Evolutionary conservation across 768 basidiomycete species (phyloP).

Genomic region (Suillus placidus): DNA sequence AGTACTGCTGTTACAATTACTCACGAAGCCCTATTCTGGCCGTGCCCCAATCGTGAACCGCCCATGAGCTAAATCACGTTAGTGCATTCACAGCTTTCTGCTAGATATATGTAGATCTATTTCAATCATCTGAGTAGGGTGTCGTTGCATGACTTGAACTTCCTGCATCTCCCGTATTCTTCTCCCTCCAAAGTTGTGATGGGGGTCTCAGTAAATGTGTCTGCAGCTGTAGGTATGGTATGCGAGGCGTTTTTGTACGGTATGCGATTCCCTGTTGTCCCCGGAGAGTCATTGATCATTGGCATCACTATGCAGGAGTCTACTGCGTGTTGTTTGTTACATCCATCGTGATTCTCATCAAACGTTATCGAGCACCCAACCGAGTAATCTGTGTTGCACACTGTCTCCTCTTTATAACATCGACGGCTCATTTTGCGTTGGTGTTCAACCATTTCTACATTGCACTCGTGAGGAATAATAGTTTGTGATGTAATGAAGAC

Average conservation of each 20-base stretch:
- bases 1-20: no score
- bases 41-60: no score
- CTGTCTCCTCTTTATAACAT: slow-evolving; percentile 20
- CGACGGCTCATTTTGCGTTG: slow-evolving; percentile 21
- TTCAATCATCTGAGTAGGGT: not conserved
- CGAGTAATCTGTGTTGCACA: slow-evolving; percentile 14
- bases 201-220: not conserved
- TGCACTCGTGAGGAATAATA: slow-evolving; percentile 21
- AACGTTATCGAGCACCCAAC: slow-evolving; percentile 1
- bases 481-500: slow-evolving; percentile 1
- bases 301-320: slow-evolving; percentile 10
- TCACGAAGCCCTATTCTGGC: no score
- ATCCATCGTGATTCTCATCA: slow-evolving; percentile 17
- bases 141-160: not conserved
- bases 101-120: not conserved
- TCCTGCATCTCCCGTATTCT: not conserved
- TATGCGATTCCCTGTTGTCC: slow-evolving; percentile 9
- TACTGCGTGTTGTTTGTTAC: slow-evolving; percentile 19
- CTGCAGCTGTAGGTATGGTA: slow-evolving; percentile 18
- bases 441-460: slow-evolving; percentile 26
- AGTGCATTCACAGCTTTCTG: not conserved
- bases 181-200: not conserved
- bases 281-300: not conserved
- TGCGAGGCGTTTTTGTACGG: slow-evolving; percentile 31
- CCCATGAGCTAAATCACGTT: not conserved